Percentiles rank a stretch among this genome's conserved stretches.
Conservation (phyloP, 2,329 filamentous ascomycete genomes). For the Diaporthe citri region DNA sequence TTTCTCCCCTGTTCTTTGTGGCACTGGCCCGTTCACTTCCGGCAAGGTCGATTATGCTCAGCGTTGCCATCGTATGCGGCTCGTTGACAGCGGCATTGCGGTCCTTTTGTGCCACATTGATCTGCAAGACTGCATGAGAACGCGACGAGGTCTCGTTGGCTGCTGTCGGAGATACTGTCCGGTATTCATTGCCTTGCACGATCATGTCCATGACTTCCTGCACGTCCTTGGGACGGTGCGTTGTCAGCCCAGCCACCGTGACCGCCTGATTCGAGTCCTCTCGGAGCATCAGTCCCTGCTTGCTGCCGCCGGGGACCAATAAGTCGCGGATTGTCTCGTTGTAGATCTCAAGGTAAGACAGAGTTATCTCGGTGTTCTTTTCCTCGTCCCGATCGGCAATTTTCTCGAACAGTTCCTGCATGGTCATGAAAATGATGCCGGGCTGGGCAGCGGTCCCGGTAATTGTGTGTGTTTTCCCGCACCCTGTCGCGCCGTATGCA, state of each 20-base stretch:
- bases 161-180: constrained; percentile 96
- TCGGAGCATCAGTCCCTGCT: constrained; percentile 88
- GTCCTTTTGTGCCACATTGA: constrained; percentile 95
- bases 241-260: constrained; percentile 90
- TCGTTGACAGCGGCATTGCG: constrained; percentile 93
- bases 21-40: constrained; percentile 96
- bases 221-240: constrained; percentile 90
- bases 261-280: constrained; percentile 96
- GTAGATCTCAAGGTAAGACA: constrained; percentile 98
- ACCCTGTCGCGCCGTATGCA: constrained; percentile 96
- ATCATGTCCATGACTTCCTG: constrained; percentile 99
- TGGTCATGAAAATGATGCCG: constrained; percentile 98
- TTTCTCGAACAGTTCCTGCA: constrained; percentile 98
- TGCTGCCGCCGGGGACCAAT: constrained; percentile 85
- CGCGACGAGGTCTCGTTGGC: constrained; percentile 97
- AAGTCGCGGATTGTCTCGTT: constrained; percentile 98
- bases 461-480: constrained; percentile 98
- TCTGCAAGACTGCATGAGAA: constrained; percentile 96
- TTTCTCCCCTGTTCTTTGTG: constrained; percentile 94
- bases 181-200: constrained; percentile 90
- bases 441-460: constrained; percentile 91
- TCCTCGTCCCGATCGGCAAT: constrained; percentile 88
- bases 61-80: constrained; percentile 96
- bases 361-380: constrained; percentile 88
- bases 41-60: constrained; percentile 97